Evolutionary conservation across 2,329 filamentous ascomycete genomes (phyloP), one percentile per base, ranked within the genome.

Genomic region (Helminthosporium solani): DNA sequence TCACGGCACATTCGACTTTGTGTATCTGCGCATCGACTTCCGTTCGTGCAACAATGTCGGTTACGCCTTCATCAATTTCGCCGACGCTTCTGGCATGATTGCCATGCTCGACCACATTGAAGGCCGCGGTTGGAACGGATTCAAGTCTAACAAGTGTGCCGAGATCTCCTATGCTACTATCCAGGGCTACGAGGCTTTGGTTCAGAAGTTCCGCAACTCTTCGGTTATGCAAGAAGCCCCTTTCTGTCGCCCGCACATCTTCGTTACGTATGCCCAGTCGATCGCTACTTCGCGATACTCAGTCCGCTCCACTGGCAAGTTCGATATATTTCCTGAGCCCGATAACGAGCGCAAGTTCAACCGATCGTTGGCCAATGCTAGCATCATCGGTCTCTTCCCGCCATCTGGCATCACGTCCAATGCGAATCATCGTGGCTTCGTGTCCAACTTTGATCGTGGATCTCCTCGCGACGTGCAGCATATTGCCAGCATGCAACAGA

Each of bases 121-220:
- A 43, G 45, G 52, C 44, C 59, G 57, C 33, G 57, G 46, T 40
- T 88, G 86, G 90, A 86, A 87, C 56, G 87, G 86, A 54, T 91
- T 88, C 73, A 86, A 86, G 61, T 89, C 86, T 30, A 83, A 89
- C 71, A 96, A 96, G 70, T 78, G 89, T 39, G 88, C 89, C 0
- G 89, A 95, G 68, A 83, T 97, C 35, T 96, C 91, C 0, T 99
- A 97, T 69, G 94, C 94, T n/a, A 96, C 91, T 11, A 92, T 96
- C 49, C 94, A 99, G 74, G 94, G 94, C 36, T 86, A 87, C 53
- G 90, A 96, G 63, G 92, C 89, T 53, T 78, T 97, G 0, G 83
- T 96, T 6, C 88, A 95, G 68, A 96, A 97, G 66, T 99, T 99
- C 64, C 85, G 94, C 28, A 99, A 99, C 74, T 96, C 90, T 31